Evolutionary conservation across 2,329 filamentous ascomycete genomes (phyloP).

Genomic region (Fusarium liriodendri): DNA sequence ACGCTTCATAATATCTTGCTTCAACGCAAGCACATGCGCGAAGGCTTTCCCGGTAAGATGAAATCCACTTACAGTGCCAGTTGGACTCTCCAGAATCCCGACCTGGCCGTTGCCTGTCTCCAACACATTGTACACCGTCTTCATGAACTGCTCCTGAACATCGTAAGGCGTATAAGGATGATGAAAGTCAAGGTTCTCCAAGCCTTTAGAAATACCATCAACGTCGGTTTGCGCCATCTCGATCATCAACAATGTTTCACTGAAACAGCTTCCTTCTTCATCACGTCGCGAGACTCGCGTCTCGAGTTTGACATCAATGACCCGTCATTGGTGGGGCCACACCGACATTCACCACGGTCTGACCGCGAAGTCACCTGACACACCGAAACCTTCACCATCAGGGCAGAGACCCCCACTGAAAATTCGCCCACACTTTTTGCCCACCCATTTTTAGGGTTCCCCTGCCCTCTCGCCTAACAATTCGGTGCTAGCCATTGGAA

Average conservation of each 20-base stretch:
- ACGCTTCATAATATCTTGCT: too few species aligned
- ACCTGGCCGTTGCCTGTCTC: constrained; percentile 78
- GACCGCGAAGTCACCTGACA: constrained; percentile 47
- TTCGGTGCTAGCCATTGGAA: constrained; percentile 47
- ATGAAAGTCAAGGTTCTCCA: constrained; percentile 72
- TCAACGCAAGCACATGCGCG: neutral
- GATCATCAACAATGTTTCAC: neutral
- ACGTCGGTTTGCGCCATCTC: constrained; percentile 35
- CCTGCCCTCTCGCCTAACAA: constrained; percentile 56
- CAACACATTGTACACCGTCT: constrained; percentile 80
- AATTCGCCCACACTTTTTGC: constrained; percentile 15
- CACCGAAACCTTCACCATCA: neutral
- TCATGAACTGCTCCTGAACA: constrained; percentile 91
- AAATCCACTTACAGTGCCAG: constrained; percentile 69
- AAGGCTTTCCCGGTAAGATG: neutral
- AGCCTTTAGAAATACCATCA: constrained; percentile 28
- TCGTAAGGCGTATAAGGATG: constrained; percentile 90
- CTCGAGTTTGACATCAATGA: constrained; percentile 17
- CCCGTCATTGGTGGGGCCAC: constrained; percentile 32
- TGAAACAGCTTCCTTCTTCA: neutral
- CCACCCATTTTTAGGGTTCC: constrained; percentile 52
- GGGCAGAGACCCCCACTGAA: neutral
- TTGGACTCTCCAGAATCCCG: constrained; percentile 93
- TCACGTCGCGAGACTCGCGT: constrained; percentile 23
- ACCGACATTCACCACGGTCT: constrained; percentile 36